These are phyloP conservation scores for Hordeum marinum DNA, from an alignment of 176 grass and related monocot species.

Conservation along the genomic window DNA sequence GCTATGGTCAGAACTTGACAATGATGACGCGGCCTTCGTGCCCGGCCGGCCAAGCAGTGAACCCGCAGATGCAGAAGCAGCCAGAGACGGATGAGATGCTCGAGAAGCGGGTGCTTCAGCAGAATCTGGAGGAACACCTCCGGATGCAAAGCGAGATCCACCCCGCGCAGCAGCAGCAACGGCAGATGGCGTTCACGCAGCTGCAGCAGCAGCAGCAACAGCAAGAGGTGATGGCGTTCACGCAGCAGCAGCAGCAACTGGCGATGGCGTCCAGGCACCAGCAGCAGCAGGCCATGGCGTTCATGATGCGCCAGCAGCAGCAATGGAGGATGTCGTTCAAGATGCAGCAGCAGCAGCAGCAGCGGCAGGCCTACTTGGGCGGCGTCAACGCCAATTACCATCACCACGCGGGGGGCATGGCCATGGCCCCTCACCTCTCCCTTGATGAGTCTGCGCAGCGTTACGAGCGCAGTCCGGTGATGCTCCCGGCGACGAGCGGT, in stretches of 20 bases:
- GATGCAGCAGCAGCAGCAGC: not conserved
- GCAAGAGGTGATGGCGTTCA: not conserved
- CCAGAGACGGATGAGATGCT: not conserved
- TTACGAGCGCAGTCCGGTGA: not conserved
- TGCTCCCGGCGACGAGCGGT: not conserved
- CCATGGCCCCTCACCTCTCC: not conserved
- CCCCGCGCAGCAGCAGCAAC: not conserved
- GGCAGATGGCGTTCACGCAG: not conserved
- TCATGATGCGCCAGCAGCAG: not conserved
- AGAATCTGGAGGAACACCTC: not conserved
- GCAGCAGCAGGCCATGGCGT: not conserved
- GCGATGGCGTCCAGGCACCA: not conserved
- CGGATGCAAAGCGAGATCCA: not conserved
- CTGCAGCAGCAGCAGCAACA: not conserved
- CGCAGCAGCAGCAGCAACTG: not conserved
- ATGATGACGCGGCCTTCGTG: not conserved
- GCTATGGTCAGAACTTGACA: not conserved
- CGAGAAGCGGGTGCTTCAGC: not conserved
- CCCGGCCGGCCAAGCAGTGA: not conserved
- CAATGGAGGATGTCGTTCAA: not conserved
- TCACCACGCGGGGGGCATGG: not conserved
- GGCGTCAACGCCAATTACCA: no score
- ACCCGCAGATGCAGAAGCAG: not conserved
- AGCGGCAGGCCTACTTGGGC: not conserved
- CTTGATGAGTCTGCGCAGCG: not conserved